Evolutionary conservation across 148 eudicot species (phyloP).

Genomic region (Pouteria glomerata): DNA sequence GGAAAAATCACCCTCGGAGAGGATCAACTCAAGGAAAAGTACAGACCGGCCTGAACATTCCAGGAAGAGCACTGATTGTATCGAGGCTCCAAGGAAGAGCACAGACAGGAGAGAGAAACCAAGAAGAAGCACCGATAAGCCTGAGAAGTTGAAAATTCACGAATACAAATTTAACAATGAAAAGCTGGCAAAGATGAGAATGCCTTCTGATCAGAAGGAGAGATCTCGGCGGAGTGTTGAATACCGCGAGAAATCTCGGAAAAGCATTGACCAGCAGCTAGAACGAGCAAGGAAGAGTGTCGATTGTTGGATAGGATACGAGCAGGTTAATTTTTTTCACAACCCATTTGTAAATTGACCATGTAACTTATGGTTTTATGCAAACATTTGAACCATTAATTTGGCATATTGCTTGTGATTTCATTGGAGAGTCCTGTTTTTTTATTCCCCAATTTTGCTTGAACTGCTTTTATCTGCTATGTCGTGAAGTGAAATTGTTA

Average conservation of each 20-base stretch:
- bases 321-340: constrained; percentile 16
- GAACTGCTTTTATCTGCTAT: too few species aligned
- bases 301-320: constrained; percentile 81
- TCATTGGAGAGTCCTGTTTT: not conserved
- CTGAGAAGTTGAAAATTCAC: constrained; percentile 36
- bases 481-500: too few species aligned
- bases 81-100: constrained; percentile 66
- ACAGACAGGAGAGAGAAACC: constrained; percentile 59
- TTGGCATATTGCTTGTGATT: not conserved
- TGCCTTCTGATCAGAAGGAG: constrained; percentile 73
- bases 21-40: constrained; percentile 59
- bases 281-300: constrained; percentile 80
- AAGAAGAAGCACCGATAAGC: constrained; percentile 42
- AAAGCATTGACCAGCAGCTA: constrained; percentile 63
- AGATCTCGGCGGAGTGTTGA: constrained; percentile 91
- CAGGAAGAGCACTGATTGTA: constrained; percentile 54
- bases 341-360: constrained; percentile 5
- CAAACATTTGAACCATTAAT: constrained; percentile 6
- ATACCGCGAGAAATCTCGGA: constrained; percentile 58
- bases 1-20: constrained; percentile 72
- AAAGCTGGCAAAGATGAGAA: constrained; percentile 55
- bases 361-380: constrained; percentile 5
- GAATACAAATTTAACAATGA: constrained; percentile 64
- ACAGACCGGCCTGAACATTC: constrained; percentile 56
- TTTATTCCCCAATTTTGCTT: not conserved